Conservation (phyloP, 805 yeast genomes). For the Metschnikowia aberdeeniae region DNA sequence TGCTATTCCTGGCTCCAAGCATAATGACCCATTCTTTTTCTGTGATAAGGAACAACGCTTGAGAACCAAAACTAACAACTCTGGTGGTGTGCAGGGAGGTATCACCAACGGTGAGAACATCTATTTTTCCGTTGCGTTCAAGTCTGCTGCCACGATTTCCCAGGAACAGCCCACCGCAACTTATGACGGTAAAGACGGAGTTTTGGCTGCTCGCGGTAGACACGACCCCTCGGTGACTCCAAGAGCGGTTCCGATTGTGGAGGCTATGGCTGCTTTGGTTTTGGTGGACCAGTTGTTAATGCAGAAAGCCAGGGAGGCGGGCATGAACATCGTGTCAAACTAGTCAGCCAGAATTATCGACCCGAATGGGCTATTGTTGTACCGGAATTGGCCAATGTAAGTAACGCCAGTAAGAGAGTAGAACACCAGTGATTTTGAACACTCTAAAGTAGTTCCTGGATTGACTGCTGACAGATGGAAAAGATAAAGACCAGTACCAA, state of each 20-base stretch:
- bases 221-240: conserved; percentile 99
- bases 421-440: no score
- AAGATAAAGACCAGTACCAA: no score
- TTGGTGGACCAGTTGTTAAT: conserved; percentile 80
- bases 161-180: conserved; percentile 88
- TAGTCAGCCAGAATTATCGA: neutral
- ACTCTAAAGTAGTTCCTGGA: no score
- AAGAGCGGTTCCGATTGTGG: conserved; percentile 97
- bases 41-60: conserved; percentile 59
- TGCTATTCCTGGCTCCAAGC: conserved; percentile 84
- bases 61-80: conserved; percentile 84
- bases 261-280: conserved; percentile 96
- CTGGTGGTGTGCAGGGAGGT: conserved; percentile 99
- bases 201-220: conserved; percentile 93
- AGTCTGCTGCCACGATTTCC: conserved; percentile 95
- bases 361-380: neutral
- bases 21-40: conserved; percentile 79
- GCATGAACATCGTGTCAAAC: conserved; percentile 10
- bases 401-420: no score
- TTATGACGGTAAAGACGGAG: conserved; percentile 84
- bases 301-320: conserved; percentile 73
- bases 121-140: conserved; percentile 93
- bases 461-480: no score
- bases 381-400: neutral
- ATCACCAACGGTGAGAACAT: conserved; percentile 94